Base-by-base conservation (phyloP, 805 yeast genomes). In the Sugiyamaella floridensis region DNA sequence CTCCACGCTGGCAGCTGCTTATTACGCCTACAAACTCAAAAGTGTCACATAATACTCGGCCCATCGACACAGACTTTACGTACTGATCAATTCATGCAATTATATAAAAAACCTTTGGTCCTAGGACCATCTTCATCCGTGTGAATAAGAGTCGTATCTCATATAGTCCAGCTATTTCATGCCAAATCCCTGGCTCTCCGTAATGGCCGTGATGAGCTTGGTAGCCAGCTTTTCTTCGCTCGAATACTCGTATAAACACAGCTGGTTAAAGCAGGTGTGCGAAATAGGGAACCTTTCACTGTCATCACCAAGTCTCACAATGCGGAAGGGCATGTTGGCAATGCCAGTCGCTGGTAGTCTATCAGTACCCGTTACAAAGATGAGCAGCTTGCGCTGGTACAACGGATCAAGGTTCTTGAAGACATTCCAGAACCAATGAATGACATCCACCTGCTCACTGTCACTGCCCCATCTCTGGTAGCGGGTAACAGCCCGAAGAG, bases 201-300 rank as follows among this genome's bases (percentile, higher is more conserved):
- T 70, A 16, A 92, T 77, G 0, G 97, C 96, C 57, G 75, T 63
- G n/a, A 71, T 64, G 53, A 92, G 67, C 67, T 87, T 90, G 1
- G 63, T 50, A 44, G 70, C 66, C 50, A 93, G 70, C 56, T 78
- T 80, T n/a, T 76, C 79, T 54, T 72, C 71, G 5, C 78, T 64
- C 12, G 68, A 59, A 66, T 92, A 92, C 40, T 81, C 81, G 67
- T 81, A 85, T 5, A 93, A 59, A 51, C 92, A 85, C 20, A 92
- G 65, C 71, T 92, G 96, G 64, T 92, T 93, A 72, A 93, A 92
- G 61, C 99, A 92, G 0, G 98, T 93, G 64, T 92, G 98, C 0
- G 97, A 89, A 14, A 85, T 71, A 0, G 98, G 98, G 15, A 90
- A 69, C 47, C 84, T 71, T 1, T 77, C 73, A 40, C 71, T 65